Base-by-base conservation (phyloP, 2,329 filamentous ascomycete species). In the Cladosporium velox region DNA sequence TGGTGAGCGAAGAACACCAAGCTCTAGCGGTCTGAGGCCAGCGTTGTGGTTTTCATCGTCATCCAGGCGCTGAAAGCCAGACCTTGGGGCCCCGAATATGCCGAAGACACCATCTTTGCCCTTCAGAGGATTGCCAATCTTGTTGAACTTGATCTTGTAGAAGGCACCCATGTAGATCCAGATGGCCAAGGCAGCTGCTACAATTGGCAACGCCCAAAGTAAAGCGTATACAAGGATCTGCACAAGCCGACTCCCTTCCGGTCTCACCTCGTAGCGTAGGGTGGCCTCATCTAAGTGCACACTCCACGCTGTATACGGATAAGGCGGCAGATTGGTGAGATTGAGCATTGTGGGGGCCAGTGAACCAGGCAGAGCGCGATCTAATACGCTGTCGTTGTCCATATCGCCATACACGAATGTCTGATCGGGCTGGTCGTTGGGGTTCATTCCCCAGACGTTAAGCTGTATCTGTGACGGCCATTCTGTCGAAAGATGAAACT, bases 361-460 rank as follows among this genome's bases (percentile, higher is more conserved):
- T 83, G 54, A 80, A 76, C 38, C 82, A 81, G 26, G 89, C 77
- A 30, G 84, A 86, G 14, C 79, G 51, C 86, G 85, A 72, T 90
- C 88, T n/a, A 89, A 77, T 5, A 90, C 79, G 2, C 80, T 80
- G 72, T 90, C 87, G 26, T 79, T 79, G 71, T 90, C 85, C n/a
- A 87, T 82, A 72, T 90, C 88, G 24, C 88, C 88, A 67, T 83
- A 85, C 1, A 88, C 83, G 65, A 80, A 83, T 6, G 83, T 83
- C 67, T 86, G 81, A 74, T 90, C 88, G 0, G 88, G 87, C 69
- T 84, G 77, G 28, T 87, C 86, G 74, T 89, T 83, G 0, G 84
- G 82, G 71, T 89, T 87, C 73, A 89, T 86, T 61, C 88, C 88
- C 88, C 88, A 90, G 5, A 88, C 81, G 69, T 89, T 90, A 66